Conservation (phyloP, 208 protist genomes). For the Acanthamoeba lenticulata region DNA sequence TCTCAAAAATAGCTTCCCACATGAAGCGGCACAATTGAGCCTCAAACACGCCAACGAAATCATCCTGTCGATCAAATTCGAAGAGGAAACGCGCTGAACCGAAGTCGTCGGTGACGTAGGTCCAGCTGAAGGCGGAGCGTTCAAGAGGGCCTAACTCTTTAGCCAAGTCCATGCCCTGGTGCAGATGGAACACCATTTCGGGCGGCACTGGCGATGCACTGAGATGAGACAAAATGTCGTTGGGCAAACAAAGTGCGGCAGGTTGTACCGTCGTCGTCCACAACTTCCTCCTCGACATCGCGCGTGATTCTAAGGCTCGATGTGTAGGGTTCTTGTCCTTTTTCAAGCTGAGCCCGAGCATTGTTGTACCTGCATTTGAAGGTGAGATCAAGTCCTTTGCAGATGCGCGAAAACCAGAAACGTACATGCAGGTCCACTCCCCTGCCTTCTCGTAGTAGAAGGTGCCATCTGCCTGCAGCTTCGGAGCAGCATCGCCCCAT, state of each 20-base stretch:
- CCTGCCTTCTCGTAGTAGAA: neutral
- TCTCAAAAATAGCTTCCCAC: neutral
- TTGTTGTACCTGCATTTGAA: constrained; percentile 13
- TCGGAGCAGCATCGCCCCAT: neutral
- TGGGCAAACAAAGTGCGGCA: too few species aligned
- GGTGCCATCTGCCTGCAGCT: neutral
- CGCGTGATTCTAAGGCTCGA: neutral
- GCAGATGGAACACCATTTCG: constrained; percentile 2
- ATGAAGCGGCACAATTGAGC: neutral
- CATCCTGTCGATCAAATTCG: constrained; percentile 46
- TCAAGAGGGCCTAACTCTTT: constrained; percentile 37
- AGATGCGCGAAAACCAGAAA: neutral
- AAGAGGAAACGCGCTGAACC: neutral
- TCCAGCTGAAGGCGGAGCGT: constrained; percentile 1
- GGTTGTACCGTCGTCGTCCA: neutral
- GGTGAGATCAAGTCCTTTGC: neutral
- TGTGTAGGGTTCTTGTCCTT: neutral
- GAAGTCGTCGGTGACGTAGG: neutral
- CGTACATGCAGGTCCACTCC: neutral
- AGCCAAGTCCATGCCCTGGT: neutral
- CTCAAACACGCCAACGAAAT: neutral
- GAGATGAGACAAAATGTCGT: neutral
- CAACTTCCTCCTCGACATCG: neutral
- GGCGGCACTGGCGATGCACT: neutral
- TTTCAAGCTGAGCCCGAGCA: neutral